Evolutionary conservation across 1,284 basidiomycete genomes (phyloP), one percentile per base, ranked within the genome.

Genomic region (Fomitiporia mediterranea): DNA sequence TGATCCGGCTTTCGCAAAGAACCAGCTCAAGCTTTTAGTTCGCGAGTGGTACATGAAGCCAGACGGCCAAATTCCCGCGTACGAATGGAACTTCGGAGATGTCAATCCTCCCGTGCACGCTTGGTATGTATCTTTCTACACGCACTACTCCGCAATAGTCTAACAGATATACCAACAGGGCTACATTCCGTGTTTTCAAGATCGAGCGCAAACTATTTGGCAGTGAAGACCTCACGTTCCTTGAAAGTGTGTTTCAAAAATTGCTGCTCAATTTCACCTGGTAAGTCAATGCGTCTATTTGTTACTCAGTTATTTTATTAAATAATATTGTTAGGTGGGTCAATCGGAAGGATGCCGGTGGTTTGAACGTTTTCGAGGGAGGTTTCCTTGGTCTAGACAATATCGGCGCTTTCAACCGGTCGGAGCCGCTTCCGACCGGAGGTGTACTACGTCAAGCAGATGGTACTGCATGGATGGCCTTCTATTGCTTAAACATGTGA

Each of bases 11-110:
- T 98, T 97, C 65, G 95, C 96, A 34, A 99, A 99, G 79, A 96
- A 96, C 71, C 96, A 99, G 71, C 81, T 99, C 38, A 94, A 98
- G 69, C 71, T 98, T 56, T 82, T 99, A 66, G 98, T 96, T 1
- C 82, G 96, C 57, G 96, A 99, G 70, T 99, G 96, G 96, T 99
- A 99, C 74, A 90, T 91, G 88, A 97, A 97, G 71, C 96, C 96
- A 1, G 96, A 98, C 68, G 96, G 96, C 39, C 94, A 96, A 64
- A 87, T 99, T 50, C 96, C 96, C 3, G 96, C 96, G 0, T 99
- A 99, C 70, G 96, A 99, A 70, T 99, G 96, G 96, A 98, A 98
- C 71, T 98, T 97, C 66, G 83, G 86, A 56, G 95, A 98, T 67
- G 94, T 98, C 62, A 97, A 98, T 71, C 95, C 95, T 21, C 95